These are phyloP conservation scores for Ensete ventricosum DNA, from an alignment of 176 grass and related monocot genomes.

Conservation along the genomic window DNA sequence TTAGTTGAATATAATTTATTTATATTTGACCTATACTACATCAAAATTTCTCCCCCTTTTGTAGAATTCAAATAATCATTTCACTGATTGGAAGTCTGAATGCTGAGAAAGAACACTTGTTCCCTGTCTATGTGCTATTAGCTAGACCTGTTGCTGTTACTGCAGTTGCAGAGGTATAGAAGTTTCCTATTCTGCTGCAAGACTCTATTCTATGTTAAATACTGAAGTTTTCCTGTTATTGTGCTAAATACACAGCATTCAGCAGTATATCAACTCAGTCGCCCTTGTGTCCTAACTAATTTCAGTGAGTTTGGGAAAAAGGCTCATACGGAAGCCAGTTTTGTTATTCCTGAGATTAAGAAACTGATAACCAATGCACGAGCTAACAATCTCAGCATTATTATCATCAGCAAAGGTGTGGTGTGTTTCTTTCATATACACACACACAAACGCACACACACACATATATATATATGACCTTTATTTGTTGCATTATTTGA, in stretches of 20 bases:
- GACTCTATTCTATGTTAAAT: not conserved
- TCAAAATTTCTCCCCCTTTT: not conserved
- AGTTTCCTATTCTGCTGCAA: not conserved
- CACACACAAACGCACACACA: no score
- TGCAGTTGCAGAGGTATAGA: slow-evolving; percentile 42
- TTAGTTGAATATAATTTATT: not conserved
- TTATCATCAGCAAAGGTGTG: slow-evolving; percentile 60
- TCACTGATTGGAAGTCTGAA: slow-evolving; percentile 45
- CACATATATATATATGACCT: not conserved
- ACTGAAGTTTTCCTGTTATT: slow-evolving; percentile 19
- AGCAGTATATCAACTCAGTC: slow-evolving; percentile 44
- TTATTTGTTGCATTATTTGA: not conserved
- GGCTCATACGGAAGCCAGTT: slow-evolving; percentile 54
- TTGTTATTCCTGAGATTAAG: slow-evolving; percentile 58
- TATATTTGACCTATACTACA: not conserved
- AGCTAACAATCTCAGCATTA: slow-evolving; percentile 59
- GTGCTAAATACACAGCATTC: slow-evolving; percentile 37
- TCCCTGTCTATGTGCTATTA: slow-evolving; percentile 72
- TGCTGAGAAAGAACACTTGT: slow-evolving; percentile 34
- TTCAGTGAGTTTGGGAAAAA: slow-evolving; percentile 52
- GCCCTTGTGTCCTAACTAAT: slow-evolving; percentile 39
- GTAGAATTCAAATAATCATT: slow-evolving; percentile 63
- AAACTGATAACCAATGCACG: slow-evolving; percentile 43
- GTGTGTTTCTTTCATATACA: not conserved
- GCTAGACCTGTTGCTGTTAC: slow-evolving; percentile 36